A percentile compares a stretch with the other conserved stretches of the same genome.
These are phyloP conservation scores for Fusarium irregulare DNA, from an alignment of 2,329 filamentous ascomycete genomes.

Conservation along the genomic window DNA sequence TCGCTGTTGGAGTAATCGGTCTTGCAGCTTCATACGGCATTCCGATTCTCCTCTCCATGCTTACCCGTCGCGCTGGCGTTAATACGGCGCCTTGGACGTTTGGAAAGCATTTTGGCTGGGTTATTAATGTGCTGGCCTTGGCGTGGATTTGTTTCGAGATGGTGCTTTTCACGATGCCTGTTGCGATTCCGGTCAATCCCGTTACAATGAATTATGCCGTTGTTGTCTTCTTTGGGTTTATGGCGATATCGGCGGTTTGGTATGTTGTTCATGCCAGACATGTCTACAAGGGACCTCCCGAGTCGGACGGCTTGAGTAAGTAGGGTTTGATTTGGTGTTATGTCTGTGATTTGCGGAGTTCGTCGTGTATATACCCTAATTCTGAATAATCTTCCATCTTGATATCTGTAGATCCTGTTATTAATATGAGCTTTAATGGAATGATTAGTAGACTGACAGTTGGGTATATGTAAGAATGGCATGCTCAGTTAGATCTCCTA, in stretches of 20 bases:
- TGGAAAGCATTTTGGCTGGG: constrained; percentile 70
- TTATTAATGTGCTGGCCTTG: constrained; percentile 74
- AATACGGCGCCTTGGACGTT: constrained; percentile 73
- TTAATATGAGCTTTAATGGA: neutral
- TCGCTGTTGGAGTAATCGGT: constrained; percentile 82
- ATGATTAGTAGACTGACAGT: neutral
- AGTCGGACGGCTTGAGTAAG: constrained; percentile 35
- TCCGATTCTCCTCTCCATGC: constrained; percentile 76
- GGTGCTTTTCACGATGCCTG: constrained; percentile 82
- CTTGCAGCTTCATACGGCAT: constrained; percentile 80
- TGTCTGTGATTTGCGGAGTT: neutral
- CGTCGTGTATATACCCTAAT: neutral
- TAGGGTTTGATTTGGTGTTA: neutral
- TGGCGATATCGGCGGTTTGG: constrained; percentile 68
- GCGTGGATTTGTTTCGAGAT: constrained; percentile 77
- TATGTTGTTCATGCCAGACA: constrained; percentile 64
- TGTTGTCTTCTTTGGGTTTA: constrained; percentile 74
- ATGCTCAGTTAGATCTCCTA: neutral
- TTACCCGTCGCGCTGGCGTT: constrained; percentile 72
- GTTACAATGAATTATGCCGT: constrained; percentile 74
- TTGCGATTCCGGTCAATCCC: constrained; percentile 67
- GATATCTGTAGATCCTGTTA: neutral
- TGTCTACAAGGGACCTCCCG: constrained; percentile 43
- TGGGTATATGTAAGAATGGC: neutral
- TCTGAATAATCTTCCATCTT: neutral